Evolutionary conservation across 106 monocot genomes (phyloP), one percentile per base, ranked within the genome.

Genomic region (Platanthera zijinensis): DNA sequence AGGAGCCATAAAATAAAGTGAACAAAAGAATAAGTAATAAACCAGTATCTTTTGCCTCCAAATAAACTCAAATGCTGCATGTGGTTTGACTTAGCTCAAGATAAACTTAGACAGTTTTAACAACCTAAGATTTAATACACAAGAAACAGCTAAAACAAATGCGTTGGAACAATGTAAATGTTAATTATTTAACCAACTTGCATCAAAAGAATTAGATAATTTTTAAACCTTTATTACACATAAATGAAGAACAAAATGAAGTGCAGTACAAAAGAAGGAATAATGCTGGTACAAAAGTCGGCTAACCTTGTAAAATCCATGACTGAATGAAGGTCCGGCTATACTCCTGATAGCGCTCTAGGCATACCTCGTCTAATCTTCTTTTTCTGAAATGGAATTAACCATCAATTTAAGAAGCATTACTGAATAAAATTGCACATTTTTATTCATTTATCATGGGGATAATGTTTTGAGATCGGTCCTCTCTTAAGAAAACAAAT

Each of bases 351-450:
- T 87, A 93, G 53, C 83, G 85, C 74, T 97, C 96, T 28, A 94
- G 88, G 69, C 96, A 97, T 49, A 94, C 78, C 78, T 97, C 96
- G 87, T 97, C 96, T 82, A 97, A 82, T 63, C 96, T 86, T 69
- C 71, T 88, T 73, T 86, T 93, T 64, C 92, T 95, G 71, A 71
- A 54, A 74, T 74, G 74, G 22, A 57, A 32, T 73, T 1, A n/a
- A 32, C 7, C 52, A 9, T 22, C 52, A 4, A 64, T 7, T 25
- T 57, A 50, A n/a, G 13, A 15, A 48, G 12, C 6, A 64, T 5
- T 61, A 49, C 10, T 73, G 67, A 64, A 18, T 2, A 17, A 11
- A 53, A 53, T 22, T 30, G 17, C 4, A 7, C 8, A 57, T 56
- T 22, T 30, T 13, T 28, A 6, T 7, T 8, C 8, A 13, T 48